These are phyloP conservation scores for Rhodotorula sphaerocarpa DNA, from an alignment of 768 basidiomycete genomes.

Conservation along the genomic window DNA sequence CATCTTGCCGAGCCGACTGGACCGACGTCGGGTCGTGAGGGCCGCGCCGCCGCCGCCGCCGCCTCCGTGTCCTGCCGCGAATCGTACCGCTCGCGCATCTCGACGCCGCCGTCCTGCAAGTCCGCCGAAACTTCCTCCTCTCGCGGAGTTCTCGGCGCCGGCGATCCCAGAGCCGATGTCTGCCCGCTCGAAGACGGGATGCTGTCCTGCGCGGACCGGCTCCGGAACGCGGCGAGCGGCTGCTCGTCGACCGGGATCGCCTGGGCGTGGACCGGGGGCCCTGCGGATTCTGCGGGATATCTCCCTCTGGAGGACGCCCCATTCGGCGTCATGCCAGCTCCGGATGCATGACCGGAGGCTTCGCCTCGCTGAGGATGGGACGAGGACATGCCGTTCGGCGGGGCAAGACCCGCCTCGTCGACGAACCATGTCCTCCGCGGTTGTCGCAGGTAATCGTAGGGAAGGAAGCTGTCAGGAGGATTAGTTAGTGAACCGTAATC, in stretches of 20 bases:
- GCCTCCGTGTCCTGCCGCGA: too few relatives aligned
- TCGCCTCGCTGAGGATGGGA: background rate
- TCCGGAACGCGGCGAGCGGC: constrained; percentile 8
- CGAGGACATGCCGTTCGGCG: background rate
- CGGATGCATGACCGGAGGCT: background rate
- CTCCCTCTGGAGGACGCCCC: background rate
- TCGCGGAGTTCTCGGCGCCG: background rate
- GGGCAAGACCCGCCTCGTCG: background rate
- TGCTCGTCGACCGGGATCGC: constrained; percentile 31
- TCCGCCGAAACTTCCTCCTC: background rate
- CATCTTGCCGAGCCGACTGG: too few relatives aligned
- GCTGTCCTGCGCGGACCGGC: constrained; percentile 1
- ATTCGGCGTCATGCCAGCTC: background rate
- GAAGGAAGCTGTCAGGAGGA: constrained; percentile 10
- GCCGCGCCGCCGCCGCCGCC: too few relatives aligned
- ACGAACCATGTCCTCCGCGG: constrained; percentile 28
- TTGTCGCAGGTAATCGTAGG: constrained; percentile 29
- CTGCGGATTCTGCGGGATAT: background rate
- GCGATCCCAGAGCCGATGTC: background rate
- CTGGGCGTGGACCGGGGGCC: background rate
- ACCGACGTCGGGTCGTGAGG: too few relatives aligned
- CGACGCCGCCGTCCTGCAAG: background rate
- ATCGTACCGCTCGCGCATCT: background rate
- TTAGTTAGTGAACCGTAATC: background rate
- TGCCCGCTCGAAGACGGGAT: too few relatives aligned